Base-by-base conservation (phyloP, 352 stramenopile genomes). In the Phytophthora vignae region DNA sequence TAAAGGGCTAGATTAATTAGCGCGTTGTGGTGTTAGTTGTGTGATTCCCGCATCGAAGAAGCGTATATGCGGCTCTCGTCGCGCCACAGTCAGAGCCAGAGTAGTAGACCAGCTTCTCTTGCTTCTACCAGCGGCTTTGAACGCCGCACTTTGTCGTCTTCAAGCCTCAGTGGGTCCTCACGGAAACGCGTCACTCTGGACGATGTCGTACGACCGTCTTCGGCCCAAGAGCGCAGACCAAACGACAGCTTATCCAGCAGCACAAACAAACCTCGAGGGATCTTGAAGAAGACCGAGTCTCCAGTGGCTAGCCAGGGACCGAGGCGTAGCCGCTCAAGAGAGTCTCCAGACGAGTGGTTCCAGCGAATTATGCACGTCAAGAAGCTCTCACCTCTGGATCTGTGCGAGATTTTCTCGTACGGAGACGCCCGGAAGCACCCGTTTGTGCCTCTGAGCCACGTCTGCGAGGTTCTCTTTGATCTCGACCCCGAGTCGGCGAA, bases 401-500 rank as follows among this genome's bases (percentile, higher is more conserved):
- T 92, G 22, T 88, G 73, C 42, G 85, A 92, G 12, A 17, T 70
- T 4, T 89, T 92, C 44, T 90, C 71, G 17, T 85, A 72, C 22
- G 83, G 79, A 11, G 69, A 89, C 21, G 69, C 81, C 0, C 50
- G 68, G 0, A 79, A 73, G 15, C 74, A 92, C 40, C 62, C 53
- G 5, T 55, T 74, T 14, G 79, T 92, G 2, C 62, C 76, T 8
- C 68, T 92, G 29, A 81, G 69, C 27, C 71, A 90, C 33, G 73
- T 90, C 2, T 90, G 79, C 38, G 70, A 87, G n/a, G 70, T 89
- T 42, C 60, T 92, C 3, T 90, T 85, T 25, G 79, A 88, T 36
- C 71, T 92, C 0, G 81, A 87, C 6, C 77, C 79, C 0, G 44
- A 77, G 5, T 53, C 56, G 15, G 19, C 1, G 0, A 55, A 69